Evolutionary conservation across 2,329 filamentous ascomycete genomes (phyloP).

Genomic region (Pseudogymnoascus sp.): DNA sequence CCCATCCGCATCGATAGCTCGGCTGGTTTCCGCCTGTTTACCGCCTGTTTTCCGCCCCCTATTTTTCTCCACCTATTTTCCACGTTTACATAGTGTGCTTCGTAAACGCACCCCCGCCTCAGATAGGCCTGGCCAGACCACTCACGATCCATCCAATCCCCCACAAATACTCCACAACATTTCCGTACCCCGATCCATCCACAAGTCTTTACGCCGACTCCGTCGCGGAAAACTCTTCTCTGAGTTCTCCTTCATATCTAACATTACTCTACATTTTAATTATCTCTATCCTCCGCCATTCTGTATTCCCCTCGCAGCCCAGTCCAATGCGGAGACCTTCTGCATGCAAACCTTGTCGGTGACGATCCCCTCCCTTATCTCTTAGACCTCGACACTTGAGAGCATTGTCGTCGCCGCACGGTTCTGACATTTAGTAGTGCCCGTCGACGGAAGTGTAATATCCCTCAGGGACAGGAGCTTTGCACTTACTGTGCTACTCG

Average conservation of each 20-base stretch:
- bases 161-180: background rate
- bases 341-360: slow-evolving; percentile 1
- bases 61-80: background rate
- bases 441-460: slow-evolving; percentile 1
- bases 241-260: background rate
- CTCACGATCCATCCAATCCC: background rate
- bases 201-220: background rate
- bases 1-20: background rate
- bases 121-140: background rate
- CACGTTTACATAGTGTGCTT: too few relatives aligned
- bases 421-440: slow-evolving; percentile 1
- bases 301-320: background rate
- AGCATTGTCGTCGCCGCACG: background rate
- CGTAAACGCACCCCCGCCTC: background rate
- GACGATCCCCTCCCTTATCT: background rate
- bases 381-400: background rate
- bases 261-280: background rate
- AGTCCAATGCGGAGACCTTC: background rate
- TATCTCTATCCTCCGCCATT: background rate
- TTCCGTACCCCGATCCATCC: background rate
- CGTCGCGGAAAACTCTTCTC: background rate
- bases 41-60: background rate
- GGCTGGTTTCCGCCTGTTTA: background rate
- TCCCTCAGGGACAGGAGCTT: background rate
- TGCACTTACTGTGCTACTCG: background rate